phyloP scores from a whole-genome alignment of 108 stramenopile genomes.

The Chaetoceros tenuissimus region DNA sequence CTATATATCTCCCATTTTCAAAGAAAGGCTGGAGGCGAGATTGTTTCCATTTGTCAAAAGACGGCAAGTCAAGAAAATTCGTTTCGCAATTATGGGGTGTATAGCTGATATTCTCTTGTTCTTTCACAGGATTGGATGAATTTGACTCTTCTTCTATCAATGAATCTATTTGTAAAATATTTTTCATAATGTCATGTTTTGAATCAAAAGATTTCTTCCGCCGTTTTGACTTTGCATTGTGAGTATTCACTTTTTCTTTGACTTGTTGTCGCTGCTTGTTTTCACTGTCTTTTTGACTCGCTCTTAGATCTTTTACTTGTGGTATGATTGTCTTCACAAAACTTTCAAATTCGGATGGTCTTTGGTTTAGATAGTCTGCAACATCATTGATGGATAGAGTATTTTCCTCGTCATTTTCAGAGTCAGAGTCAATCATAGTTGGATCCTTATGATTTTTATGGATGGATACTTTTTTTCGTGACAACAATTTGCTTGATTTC shows the following conservation, averaged over 20 bases:
- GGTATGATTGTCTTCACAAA: neutral
- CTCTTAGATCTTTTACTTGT: neutral
- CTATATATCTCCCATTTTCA: too few species aligned
- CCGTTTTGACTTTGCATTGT: neutral
- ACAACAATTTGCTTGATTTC: neutral
- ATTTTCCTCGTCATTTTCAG: neutral
- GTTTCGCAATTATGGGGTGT: too few species aligned
- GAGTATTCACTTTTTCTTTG: neutral
- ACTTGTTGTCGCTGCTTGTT: neutral
- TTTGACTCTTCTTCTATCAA: too few species aligned
- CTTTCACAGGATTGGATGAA: too few species aligned
- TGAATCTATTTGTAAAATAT: too few species aligned
- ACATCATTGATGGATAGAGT: too few species aligned
- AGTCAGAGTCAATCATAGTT: neutral
- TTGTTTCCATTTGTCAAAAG: too few species aligned
- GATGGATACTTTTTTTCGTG: neutral
- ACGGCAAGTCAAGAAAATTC: too few species aligned
- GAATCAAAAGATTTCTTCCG: neutral
- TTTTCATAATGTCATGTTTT: too few species aligned
- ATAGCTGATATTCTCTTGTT: too few species aligned
- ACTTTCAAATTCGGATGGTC: neutral
- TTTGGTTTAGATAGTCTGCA: neutral
- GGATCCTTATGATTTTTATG: too few species aligned
- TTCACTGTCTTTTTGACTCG: neutral
- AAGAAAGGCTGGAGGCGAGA: too few species aligned